phyloP scores from a whole-genome alignment of 164 flowering plant genomes.

The Umbilicus rupestris region DNA sequence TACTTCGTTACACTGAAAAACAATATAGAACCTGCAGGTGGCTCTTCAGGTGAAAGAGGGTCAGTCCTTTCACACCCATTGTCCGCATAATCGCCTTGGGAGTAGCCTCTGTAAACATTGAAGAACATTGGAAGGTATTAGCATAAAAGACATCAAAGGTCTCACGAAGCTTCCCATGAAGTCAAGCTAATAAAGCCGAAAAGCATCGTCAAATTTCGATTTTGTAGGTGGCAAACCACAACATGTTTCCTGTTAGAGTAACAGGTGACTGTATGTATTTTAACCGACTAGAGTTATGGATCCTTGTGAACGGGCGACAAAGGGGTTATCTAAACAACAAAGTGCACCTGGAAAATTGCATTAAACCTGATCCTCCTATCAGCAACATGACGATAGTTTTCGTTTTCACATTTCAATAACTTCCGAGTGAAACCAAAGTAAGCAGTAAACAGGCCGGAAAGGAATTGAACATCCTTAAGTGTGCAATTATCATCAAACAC shows the following conservation, averaged over 20 bases:
- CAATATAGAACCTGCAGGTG: slow-evolving; percentile 62
- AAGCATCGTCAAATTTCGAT: not conserved
- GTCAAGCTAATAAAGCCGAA: not conserved
- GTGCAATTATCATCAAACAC: not conserved
- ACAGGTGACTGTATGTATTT: no score
- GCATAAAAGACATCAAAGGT: not conserved
- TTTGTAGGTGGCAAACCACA: not conserved
- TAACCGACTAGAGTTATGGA: not conserved
- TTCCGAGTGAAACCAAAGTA: not conserved
- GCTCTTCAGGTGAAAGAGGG: slow-evolving; percentile 71
- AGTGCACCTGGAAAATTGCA: no score
- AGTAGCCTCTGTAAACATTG: slow-evolving; percentile 52
- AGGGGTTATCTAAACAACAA: no score
- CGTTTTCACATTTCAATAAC: no score
- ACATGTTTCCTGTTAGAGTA: no score
- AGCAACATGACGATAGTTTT: no score
- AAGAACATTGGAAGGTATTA: not conserved
- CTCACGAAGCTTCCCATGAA: not conserved
- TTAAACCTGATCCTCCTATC: no score
- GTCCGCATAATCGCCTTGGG: slow-evolving; percentile 73
- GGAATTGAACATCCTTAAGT: no score
- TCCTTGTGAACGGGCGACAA: no score
- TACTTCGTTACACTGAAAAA: not conserved
- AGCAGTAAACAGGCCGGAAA: not conserved
- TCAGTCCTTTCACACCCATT: slow-evolving; percentile 74